Conservation (phyloP, 257 asterid species). For the Solanum sparsipilum region DNA sequence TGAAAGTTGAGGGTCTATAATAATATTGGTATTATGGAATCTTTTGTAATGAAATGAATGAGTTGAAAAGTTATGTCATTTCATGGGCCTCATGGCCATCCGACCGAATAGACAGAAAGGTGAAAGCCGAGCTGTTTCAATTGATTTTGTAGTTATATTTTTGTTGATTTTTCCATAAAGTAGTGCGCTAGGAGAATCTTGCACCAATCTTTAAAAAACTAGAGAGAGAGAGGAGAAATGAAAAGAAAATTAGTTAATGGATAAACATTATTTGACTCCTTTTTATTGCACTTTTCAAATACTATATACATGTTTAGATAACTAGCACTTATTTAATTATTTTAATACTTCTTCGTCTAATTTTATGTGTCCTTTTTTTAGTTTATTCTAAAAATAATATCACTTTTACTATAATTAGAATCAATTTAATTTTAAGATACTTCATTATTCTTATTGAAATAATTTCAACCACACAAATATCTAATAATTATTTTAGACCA, state of each 20-base stretch:
- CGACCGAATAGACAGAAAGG: conserved; percentile 29
- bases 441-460: no score
- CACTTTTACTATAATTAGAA: no score
- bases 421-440: no score
- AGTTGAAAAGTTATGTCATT: neutral
- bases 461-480: no score
- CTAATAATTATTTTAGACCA: no score
- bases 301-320: neutral
- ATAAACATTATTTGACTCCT: neutral
- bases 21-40: neutral
- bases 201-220: conserved; percentile 36
- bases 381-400: no score
- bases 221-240: neutral
- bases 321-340: no score
- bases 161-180: conserved; percentile 25
- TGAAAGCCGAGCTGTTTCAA: conserved; percentile 25
- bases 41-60: neutral
- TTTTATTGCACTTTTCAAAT: neutral
- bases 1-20: neutral
- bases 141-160: conserved; percentile 22
- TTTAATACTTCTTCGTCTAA: no score
- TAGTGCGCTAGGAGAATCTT: conserved; percentile 37
- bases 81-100: neutral
- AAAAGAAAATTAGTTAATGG: neutral
- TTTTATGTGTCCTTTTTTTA: no score